Evolutionary conservation across 2,329 filamentous ascomycete genomes (phyloP).

Genomic region (Neoarthrinium moseri): DNA sequence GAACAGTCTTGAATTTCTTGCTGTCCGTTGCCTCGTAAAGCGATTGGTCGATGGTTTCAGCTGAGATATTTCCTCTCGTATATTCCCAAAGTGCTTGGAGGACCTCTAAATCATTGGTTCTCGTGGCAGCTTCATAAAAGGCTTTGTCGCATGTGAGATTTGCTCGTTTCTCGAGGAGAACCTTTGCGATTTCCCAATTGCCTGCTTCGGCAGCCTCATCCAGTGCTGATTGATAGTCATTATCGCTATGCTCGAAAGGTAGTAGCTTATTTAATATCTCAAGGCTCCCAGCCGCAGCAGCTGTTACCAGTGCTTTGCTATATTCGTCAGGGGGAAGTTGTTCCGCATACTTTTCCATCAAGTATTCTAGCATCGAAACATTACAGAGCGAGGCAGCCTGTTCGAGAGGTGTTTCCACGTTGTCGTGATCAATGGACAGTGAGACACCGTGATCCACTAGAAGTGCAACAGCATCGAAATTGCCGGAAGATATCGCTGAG

Average conservation of each 20-base stretch:
- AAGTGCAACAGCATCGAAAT: conserved; percentile 36
- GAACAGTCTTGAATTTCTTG: conserved; percentile 35
- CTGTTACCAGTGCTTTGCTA: conserved; percentile 35
- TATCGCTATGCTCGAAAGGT: conserved; percentile 28
- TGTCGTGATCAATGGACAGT: conserved; percentile 27
- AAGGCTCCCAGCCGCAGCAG: conserved; percentile 35
- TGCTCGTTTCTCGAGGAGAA: conserved; percentile 30
- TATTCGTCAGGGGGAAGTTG: conserved; percentile 37
- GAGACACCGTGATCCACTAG: conserved; percentile 36
- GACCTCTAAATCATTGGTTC: conserved; percentile 32
- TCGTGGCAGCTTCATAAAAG: conserved; percentile 31
- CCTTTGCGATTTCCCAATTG: conserved; percentile 36
- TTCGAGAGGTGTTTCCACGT: conserved; percentile 32
- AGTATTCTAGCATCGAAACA: conserved; percentile 38
- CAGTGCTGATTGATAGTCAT: conserved; percentile 33
- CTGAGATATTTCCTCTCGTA: conserved; percentile 28
- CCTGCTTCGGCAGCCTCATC: conserved; percentile 27
- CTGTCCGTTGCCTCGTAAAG: conserved; percentile 38
- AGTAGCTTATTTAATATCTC: conserved; percentile 38
- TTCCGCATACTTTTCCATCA: conserved; percentile 36
- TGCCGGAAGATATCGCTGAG: conserved; percentile 39
- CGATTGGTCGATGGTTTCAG: conserved; percentile 29
- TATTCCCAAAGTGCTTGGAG: conserved; percentile 37
- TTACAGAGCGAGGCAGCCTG: conserved; percentile 36
- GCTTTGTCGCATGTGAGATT: conserved; percentile 33